Evolutionary conservation across 306 rosid genomes (phyloP).

Genomic region (Rosa lucieae): DNA sequence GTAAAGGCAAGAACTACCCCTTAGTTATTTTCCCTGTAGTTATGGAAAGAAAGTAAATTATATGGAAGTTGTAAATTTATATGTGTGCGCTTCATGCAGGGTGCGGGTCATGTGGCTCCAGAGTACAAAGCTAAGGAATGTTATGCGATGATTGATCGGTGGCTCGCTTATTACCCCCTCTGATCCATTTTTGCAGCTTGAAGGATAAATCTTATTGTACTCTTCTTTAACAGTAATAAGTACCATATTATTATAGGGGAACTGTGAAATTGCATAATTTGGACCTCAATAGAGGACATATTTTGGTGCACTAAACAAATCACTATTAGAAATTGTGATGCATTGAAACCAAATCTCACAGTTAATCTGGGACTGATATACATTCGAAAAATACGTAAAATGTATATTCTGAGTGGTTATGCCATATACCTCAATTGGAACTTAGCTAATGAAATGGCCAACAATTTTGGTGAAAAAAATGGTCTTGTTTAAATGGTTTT

Average conservation of each 20-base stretch:
- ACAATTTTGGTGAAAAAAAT: no score
- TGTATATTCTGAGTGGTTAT: neutral
- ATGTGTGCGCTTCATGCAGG: conserved; percentile 3
- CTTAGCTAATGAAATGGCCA: no score
- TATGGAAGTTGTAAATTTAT: neutral
- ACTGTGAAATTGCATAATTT: neutral
- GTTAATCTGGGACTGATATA: neutral
- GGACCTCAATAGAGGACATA: neutral
- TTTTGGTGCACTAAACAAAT: neutral
- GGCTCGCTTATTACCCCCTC: conserved; percentile 25
- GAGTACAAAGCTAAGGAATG: conserved; percentile 32
- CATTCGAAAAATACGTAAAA: neutral
- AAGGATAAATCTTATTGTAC: neutral
- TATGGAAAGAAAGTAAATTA: neutral
- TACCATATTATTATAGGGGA: neutral
- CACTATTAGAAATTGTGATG: neutral
- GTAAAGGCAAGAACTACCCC: conserved; percentile 18
- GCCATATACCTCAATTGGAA: neutral
- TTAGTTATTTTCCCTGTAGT: neutral
- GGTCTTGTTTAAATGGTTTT: no score
- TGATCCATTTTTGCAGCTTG: conserved; percentile 11
- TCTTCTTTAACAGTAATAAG: neutral
- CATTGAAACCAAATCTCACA: neutral
- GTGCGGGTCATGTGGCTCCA: conserved; percentile 34
- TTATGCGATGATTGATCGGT: conserved; percentile 25